Conservation (phyloP, 805 yeast species). For the Kluyveromyces aestuarii region DNA sequence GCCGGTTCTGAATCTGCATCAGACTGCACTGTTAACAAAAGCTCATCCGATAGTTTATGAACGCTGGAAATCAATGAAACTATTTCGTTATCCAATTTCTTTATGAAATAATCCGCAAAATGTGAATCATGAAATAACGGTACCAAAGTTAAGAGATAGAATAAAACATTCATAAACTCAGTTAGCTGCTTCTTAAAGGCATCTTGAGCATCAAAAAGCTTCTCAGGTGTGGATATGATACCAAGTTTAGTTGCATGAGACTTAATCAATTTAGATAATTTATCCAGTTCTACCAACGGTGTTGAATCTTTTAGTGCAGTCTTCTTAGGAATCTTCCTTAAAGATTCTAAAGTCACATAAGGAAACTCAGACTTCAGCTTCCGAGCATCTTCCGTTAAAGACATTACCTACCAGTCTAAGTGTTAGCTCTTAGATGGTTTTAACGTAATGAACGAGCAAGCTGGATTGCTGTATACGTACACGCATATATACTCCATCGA, state of each 20-base stretch:
- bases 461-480: too few species aligned
- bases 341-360: slow-evolving; percentile 10
- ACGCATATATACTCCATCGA: too few species aligned
- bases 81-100: slow-evolving; percentile 11
- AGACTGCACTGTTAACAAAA: background rate
- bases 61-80: background rate
- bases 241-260: slow-evolving; percentile 71
- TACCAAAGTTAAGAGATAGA: slow-evolving; percentile 17
- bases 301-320: slow-evolving; percentile 21
- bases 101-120: slow-evolving; percentile 12
- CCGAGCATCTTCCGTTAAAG: background rate
- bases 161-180: slow-evolving; percentile 18
- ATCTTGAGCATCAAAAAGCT: slow-evolving; percentile 8
- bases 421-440: background rate
- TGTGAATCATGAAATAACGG: slow-evolving; percentile 22
- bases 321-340: slow-evolving; percentile 15
- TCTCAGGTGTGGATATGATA: slow-evolving; percentile 20
- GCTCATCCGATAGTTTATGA: slow-evolving; percentile 1
- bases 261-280: slow-evolving; percentile 48
- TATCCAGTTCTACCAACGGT: slow-evolving; percentile 41
- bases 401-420: background rate
- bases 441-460: background rate
- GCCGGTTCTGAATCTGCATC: background rate
- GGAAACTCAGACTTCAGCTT: slow-evolving; percentile 4
- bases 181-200: slow-evolving; percentile 21